These are phyloP conservation scores for Crassisporium funariophilum DNA, from an alignment of 768 basidiomycete genomes.

Conservation along the genomic window DNA sequence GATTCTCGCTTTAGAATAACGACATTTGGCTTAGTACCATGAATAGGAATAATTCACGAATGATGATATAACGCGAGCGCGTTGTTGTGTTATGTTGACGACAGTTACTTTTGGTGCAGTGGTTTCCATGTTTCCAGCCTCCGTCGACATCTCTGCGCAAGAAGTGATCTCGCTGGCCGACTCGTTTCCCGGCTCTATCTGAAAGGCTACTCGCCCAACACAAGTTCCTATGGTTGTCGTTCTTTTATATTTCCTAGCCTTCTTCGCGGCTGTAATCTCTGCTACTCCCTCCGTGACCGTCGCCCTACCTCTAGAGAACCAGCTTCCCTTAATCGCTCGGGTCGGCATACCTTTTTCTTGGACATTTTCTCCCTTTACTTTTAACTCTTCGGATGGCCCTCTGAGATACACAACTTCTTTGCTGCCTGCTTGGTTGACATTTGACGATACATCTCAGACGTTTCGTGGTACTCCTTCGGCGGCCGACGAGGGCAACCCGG, in stretches of 20 bases:
- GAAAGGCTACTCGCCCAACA: slow-evolving; percentile 47
- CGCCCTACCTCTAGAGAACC: slow-evolving; percentile 62
- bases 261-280: slow-evolving; percentile 38
- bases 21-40: slow-evolving; percentile 17
- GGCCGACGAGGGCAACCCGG: slow-evolving; percentile 62
- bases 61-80: slow-evolving; percentile 7
- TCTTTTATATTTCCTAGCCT: slow-evolving; percentile 54
- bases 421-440: slow-evolving; percentile 78
- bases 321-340: slow-evolving; percentile 81
- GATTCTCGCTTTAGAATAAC: slow-evolving; percentile 23
- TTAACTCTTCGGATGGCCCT: slow-evolving; percentile 47
- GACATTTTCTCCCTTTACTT: slow-evolving; percentile 68
- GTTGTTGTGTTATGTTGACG: slow-evolving; percentile 35
- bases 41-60: slow-evolving; percentile 5
- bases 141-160: slow-evolving; percentile 10
- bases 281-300: slow-evolving; percentile 46
- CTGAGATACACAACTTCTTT: slow-evolving; percentile 52
- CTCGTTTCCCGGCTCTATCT: slow-evolving; percentile 41
- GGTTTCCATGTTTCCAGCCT: slow-evolving; percentile 3
- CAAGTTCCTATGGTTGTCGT: slow-evolving; percentile 63
- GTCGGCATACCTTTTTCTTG: slow-evolving; percentile 65
- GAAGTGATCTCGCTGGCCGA: slow-evolving; percentile 61
- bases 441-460: slow-evolving; percentile 59
- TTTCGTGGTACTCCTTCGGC: slow-evolving; percentile 71
- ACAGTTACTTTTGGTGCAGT: neutral